Percentiles rank a stretch among this genome's conserved stretches.
Evolutionary conservation across 306 rosid genomes (phyloP).

Genomic region (Biancaea sappan): DNA sequence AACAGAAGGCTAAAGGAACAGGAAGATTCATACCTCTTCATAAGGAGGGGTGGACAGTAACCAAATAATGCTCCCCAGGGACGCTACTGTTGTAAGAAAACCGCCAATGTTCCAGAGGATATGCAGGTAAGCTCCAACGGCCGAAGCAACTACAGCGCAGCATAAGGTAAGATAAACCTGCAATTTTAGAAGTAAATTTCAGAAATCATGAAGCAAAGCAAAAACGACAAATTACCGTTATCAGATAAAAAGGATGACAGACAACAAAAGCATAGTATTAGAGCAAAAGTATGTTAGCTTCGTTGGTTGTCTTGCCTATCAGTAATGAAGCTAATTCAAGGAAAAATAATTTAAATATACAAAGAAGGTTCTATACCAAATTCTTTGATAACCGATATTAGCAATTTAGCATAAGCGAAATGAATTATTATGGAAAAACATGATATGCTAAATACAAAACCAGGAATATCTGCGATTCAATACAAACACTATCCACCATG

Average conservation of each 20-base stretch:
- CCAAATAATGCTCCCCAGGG: conserved; percentile 69
- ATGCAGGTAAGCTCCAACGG: conserved; percentile 81
- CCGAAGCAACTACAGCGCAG: conserved; percentile 68
- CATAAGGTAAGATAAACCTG: conserved; percentile 83
- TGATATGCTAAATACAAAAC: too few relatives aligned
- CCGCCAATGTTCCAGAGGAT: conserved; percentile 82
- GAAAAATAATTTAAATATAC: not conserved
- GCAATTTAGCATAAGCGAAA: not conserved
- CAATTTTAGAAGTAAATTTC: conserved; percentile 1
- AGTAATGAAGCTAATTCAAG: not conserved
- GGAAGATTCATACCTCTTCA: conserved; percentile 58
- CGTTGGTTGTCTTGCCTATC: not conserved
- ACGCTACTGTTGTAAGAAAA: conserved; percentile 60
- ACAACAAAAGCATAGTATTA: not conserved
- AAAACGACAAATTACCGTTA: not conserved
- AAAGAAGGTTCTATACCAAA: not conserved
- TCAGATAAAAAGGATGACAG: not conserved
- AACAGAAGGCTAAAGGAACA: not conserved
- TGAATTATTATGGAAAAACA: not conserved
- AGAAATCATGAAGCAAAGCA: not conserved
- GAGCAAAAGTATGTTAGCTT: not conserved
- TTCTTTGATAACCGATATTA: not conserved
- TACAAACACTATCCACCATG: not conserved
- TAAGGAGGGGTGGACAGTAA: conserved; percentile 52
- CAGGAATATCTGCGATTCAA: not conserved